These are phyloP conservation scores for Colletotrichum sp. DNA, from an alignment of 2,329 filamentous ascomycete species.

Conservation along the genomic window DNA sequence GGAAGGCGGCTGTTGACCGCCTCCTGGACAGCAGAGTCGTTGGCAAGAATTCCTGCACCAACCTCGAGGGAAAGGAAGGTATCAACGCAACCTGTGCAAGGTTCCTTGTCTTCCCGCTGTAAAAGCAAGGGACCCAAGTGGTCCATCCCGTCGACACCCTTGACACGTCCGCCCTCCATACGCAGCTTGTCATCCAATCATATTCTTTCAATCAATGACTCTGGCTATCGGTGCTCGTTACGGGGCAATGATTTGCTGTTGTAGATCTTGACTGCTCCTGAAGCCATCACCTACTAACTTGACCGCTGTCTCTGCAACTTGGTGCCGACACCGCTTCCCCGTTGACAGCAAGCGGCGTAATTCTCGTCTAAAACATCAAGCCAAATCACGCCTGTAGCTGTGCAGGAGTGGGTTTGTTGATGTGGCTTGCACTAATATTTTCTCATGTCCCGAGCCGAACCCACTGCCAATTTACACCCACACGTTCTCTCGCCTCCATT, in stretches of 20 bases:
- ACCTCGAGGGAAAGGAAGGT: not conserved
- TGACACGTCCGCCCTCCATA: not conserved
- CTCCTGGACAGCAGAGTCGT: not conserved
- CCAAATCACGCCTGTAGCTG: not conserved
- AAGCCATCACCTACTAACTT: not conserved
- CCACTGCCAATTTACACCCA: not conserved
- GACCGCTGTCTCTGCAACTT: not conserved
- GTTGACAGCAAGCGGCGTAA: not conserved
- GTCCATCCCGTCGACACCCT: not conserved
- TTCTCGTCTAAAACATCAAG: not conserved
- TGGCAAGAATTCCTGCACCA: not conserved
- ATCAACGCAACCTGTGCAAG: not conserved
- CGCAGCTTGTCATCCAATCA: no score
- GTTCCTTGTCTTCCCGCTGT: not conserved
- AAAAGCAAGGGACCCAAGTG: not conserved
- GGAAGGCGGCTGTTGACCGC: conserved; percentile 2
- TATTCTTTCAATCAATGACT: no score
- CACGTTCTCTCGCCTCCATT: conserved; percentile 8
- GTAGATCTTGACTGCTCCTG: not conserved
- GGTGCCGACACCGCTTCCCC: not conserved
- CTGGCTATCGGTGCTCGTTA: no score
- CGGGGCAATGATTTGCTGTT: not conserved
- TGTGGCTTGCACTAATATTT: conserved; percentile 5
- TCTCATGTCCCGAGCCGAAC: not conserved
- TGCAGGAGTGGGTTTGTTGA: not conserved